Conservation (phyloP, 2,329 filamentous ascomycete genomes). For the Cordyceps cateniannulata region DNA sequence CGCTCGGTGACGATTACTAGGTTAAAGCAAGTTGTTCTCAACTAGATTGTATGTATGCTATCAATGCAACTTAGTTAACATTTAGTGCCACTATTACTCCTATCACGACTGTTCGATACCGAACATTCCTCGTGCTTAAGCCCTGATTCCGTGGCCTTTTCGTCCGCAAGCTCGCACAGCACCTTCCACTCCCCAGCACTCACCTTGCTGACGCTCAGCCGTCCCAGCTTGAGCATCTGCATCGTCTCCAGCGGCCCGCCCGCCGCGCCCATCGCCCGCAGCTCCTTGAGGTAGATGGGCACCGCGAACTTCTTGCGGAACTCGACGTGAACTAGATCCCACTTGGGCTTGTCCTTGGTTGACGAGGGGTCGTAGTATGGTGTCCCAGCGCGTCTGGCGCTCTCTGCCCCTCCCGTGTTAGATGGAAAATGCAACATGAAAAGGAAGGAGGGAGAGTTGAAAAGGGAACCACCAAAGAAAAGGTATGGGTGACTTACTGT, state of each 20-base stretch:
- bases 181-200: slow-evolving; percentile 58
- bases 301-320: slow-evolving; percentile 77
- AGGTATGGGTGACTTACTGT: slow-evolving; percentile 48
- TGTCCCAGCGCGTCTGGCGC: slow-evolving; percentile 25
- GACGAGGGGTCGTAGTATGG: slow-evolving; percentile 83
- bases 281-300: slow-evolving; percentile 62
- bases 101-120: too few relatives aligned
- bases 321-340: slow-evolving; percentile 84
- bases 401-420: slow-evolving; percentile 20
- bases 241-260: slow-evolving; percentile 61
- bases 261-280: slow-evolving; percentile 56
- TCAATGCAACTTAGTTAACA: too few relatives aligned
- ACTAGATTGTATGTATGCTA: too few relatives aligned
- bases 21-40: too few relatives aligned
- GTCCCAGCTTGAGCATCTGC: slow-evolving; percentile 76
- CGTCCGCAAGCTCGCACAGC: slow-evolving; percentile 46
- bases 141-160: slow-evolving; percentile 33
- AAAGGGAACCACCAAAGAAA: neutral
- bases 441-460: neutral
- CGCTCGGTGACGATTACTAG: too few relatives aligned
- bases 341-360: slow-evolving; percentile 48
- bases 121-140: slow-evolving; percentile 29
- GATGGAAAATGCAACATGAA: neutral
- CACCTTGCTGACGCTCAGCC: slow-evolving; percentile 74
- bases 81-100: too few relatives aligned